phyloP scores from a whole-genome alignment of 169 alveolate species.

The Pseudocohnilembus persalinus region DNA sequence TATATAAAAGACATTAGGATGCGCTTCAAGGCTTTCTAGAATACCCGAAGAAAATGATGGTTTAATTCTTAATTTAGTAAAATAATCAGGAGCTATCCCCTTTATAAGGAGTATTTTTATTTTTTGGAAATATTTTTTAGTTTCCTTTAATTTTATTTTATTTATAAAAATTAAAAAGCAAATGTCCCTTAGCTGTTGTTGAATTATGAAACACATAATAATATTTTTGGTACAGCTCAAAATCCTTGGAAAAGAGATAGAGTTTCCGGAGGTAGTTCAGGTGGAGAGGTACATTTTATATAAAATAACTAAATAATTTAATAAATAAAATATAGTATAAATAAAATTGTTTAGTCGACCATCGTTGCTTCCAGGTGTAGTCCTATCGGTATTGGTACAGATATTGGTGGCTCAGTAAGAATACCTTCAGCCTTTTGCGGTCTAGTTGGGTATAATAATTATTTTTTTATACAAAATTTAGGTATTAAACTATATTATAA shows the following conservation, averaged over 20 bases:
- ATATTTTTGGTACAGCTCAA: conserved; percentile 59
- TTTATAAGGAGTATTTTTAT: conserved; percentile 47
- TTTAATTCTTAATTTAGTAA: conserved; percentile 18
- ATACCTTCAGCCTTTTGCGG: conserved; percentile 35
- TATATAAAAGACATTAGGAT: conserved; percentile 1
- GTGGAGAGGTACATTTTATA: conserved; percentile 60
- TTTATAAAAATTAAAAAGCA: not conserved
- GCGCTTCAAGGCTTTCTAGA: not conserved
- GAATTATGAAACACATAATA: conserved; percentile 55
- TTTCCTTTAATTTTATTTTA: no score
- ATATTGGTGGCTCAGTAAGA: conserved; percentile 71
- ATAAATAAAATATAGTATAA: conserved; percentile 18
- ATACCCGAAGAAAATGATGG: conserved; percentile 27
- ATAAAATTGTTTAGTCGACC: no score
- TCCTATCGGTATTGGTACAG: conserved; percentile 66
- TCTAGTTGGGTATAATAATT: not conserved
- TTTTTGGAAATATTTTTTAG: no score
- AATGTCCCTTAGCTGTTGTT: conserved; percentile 55
- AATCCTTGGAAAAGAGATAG: conserved; percentile 67
- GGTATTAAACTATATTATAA: not conserved
- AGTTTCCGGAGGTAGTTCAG: conserved; percentile 78
- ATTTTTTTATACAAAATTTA: no score
- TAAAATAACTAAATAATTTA: not conserved
- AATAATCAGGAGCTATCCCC: conserved; percentile 61
- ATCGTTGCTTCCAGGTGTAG: conserved; percentile 63